Percentiles rank a stretch among this genome's conserved stretches.
Evolutionary conservation across 176 grass and related monocot genomes (phyloP).

Genomic region (Juncus inflexus): DNA sequence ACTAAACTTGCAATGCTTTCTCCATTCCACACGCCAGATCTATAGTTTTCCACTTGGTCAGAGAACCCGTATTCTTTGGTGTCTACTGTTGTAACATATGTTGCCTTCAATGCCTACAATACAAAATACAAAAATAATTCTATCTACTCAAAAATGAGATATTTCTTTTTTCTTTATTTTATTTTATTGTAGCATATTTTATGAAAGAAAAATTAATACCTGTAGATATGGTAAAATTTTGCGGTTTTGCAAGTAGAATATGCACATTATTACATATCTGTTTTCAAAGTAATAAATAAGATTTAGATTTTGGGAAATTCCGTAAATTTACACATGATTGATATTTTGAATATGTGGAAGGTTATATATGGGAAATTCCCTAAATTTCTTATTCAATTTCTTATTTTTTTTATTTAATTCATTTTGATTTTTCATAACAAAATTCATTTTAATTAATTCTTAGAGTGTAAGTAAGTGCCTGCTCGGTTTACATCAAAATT

Average conservation of each 20-base stretch:
- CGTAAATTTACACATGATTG: no score
- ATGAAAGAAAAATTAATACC: slow-evolving; percentile 33
- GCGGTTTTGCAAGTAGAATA: slow-evolving; percentile 73
- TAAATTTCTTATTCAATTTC: no score
- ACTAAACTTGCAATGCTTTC: slow-evolving; percentile 69
- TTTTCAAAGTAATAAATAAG: neutral
- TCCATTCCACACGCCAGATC: slow-evolving; percentile 55
- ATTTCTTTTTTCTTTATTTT: no score
- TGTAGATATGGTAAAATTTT: slow-evolving; percentile 95
- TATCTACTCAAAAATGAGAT: neutral
- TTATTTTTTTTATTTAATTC: no score
- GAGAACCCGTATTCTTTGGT: slow-evolving; percentile 62
- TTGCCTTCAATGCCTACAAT: slow-evolving; percentile 70
- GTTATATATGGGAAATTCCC: no score
- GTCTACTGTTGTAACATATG: slow-evolving; percentile 58
- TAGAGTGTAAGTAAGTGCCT: no score
- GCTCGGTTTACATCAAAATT: no score
- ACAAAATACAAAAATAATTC: slow-evolving; percentile 21
- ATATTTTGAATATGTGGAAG: no score
- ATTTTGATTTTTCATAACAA: no score
- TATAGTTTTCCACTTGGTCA: slow-evolving; percentile 63
- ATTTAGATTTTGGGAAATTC: no score
- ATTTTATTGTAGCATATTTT: no score
- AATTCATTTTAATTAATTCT: no score
- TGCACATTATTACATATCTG: slow-evolving; percentile 99